A percentile compares a stretch with the other conserved stretches of the same genome.
Conservation (phyloP, 2,329 filamentous ascomycete species). For the Hyphodiscus sp. region DNA sequence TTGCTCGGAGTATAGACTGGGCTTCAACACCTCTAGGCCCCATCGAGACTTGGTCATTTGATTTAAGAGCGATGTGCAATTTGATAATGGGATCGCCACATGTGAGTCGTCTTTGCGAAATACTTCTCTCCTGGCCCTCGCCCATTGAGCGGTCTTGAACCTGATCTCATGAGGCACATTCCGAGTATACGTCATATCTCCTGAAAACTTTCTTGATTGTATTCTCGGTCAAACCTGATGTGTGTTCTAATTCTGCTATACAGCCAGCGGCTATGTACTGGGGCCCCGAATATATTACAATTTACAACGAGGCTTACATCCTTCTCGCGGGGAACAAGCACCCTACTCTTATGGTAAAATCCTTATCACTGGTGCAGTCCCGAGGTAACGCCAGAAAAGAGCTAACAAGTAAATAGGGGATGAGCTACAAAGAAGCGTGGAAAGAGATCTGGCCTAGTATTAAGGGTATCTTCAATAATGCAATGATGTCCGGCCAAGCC, state of each 20-base stretch:
- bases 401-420: constrained; percentile 38
- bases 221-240: too few species aligned
- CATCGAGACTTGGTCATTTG: constrained; percentile 65
- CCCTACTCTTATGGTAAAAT: constrained; percentile 55
- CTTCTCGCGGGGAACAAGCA: constrained; percentile 71
- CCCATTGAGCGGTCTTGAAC: too few species aligned
- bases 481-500: constrained; percentile 64
- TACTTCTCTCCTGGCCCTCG: too few species aligned
- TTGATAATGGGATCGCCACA: constrained; percentile 74
- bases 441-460: constrained; percentile 68
- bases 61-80: constrained; percentile 73
- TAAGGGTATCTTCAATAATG: constrained; percentile 60
- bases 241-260: too few species aligned
- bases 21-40: constrained; percentile 65
- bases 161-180: too few species aligned
- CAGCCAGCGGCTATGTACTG: constrained; percentile 62
- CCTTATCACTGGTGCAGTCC: background rate
- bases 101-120: background rate
- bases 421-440: constrained; percentile 61
- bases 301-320: constrained; percentile 69
- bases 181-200: too few species aligned
- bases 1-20: constrained; percentile 70
- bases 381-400: background rate
- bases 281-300: constrained; percentile 61
- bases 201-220: too few species aligned